A percentile compares a stretch with the other conserved stretches of the same genome.
Conservation (phyloP, 78 protist species). For the Dictyostelium brefeldianum region DNA sequence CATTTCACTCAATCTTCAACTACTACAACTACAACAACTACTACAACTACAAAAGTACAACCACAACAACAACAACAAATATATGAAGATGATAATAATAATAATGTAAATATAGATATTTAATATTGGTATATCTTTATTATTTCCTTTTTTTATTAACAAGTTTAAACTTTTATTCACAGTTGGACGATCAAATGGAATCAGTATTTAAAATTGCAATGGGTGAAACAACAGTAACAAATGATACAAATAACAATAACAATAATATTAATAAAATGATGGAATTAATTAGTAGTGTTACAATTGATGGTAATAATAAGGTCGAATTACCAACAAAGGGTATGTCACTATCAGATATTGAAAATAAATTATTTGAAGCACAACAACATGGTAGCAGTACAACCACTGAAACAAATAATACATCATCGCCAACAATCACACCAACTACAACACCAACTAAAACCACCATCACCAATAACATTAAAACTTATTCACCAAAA, state of each 20-base stretch:
- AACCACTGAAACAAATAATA: neutral
- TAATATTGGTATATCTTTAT: neutral
- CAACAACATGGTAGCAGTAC: neutral
- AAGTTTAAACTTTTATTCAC: neutral
- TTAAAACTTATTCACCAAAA: neutral
- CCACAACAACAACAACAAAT: neutral
- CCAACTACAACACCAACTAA: slow-evolving; percentile 18
- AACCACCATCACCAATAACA: neutral
- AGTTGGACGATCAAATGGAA: slow-evolving; percentile 70
- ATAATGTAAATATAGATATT: neutral
- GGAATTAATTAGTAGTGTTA: slow-evolving; percentile 16
- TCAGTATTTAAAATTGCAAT: slow-evolving; percentile 78
- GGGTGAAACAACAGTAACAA: slow-evolving; percentile 33
- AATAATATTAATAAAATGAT: slow-evolving; percentile 10
- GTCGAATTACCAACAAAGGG: slow-evolving; percentile 12
- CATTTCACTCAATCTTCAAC: slow-evolving; percentile 27
- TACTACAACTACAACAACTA: slow-evolving; percentile 10
- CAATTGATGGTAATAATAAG: neutral
- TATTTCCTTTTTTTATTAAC: neutral
- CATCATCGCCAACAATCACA: slow-evolving; percentile 11
- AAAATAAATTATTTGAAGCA: slow-evolving; percentile 31
- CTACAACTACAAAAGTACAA: neutral
- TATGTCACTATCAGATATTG: slow-evolving; percentile 44
- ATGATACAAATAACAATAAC: neutral
- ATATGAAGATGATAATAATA: neutral